Conservation (phyloP, 257 asterid genomes). For the Paraleonurus japonicus region DNA sequence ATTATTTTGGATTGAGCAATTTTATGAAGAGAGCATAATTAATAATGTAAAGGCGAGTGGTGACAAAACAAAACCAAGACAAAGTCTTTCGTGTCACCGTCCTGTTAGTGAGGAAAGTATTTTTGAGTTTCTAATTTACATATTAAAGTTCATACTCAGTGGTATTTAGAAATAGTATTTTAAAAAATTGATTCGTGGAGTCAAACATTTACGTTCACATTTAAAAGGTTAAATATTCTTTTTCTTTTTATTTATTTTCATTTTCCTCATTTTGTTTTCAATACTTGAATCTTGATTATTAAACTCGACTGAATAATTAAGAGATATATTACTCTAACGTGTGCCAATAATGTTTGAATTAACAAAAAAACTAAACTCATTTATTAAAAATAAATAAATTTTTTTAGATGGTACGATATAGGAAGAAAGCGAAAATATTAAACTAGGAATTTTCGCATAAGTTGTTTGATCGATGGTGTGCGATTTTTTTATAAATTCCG, state of each 20-base stretch:
- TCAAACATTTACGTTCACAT: not conserved
- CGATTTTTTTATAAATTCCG: too few species aligned
- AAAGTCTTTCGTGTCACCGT: constrained; percentile 21
- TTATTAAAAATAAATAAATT: not conserved
- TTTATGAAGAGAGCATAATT: too few species aligned
- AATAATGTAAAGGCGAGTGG: not conserved
- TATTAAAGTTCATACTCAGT: not conserved
- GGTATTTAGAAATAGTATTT: too few species aligned
- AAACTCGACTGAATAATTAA: not conserved
- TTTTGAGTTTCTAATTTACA: not conserved
- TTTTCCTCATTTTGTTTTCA: not conserved
- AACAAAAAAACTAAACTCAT: not conserved
- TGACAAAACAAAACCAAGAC: not conserved
- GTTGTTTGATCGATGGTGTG: too few species aligned
- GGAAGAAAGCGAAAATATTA: not conserved
- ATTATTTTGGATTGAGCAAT: too few species aligned
- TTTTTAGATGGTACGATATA: not conserved
- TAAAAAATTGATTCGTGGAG: not conserved
- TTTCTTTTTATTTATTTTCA: not conserved
- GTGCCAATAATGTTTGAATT: not conserved
- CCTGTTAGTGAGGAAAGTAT: constrained; percentile 1
- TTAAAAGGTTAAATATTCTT: not conserved
- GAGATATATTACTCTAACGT: not conserved
- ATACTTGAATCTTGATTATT: not conserved
- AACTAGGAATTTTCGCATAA: too few species aligned